A percentile compares a stretch with the other conserved stretches of the same genome.
Evolutionary conservation across 2,329 filamentous ascomycete species (phyloP).

Genomic region (Eutypa lata): DNA sequence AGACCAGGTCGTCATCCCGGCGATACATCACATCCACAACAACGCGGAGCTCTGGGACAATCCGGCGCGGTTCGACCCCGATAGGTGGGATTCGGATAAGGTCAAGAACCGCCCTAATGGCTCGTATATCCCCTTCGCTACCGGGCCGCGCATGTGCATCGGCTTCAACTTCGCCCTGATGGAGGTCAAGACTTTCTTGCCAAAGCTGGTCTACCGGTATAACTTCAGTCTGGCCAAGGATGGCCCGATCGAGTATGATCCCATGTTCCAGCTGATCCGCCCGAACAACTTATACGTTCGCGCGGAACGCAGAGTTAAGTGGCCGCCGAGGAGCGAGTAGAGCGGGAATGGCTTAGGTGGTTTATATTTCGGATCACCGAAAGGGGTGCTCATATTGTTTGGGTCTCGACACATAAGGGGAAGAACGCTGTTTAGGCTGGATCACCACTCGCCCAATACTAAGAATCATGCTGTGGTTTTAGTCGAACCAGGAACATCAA

Average conservation of each 20-base stretch:
- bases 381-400: too few species aligned
- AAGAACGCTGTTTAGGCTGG: too few species aligned
- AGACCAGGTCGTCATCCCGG: slow-evolving; percentile 50
- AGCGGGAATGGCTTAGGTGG: not conserved
- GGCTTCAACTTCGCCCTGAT: slow-evolving; percentile 63
- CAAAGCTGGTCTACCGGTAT: slow-evolving; percentile 58
- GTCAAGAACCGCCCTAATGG: slow-evolving; percentile 50
- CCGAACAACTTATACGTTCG: slow-evolving; percentile 53
- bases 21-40: slow-evolving; percentile 49
- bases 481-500: too few species aligned
- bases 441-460: too few species aligned
- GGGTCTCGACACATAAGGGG: too few species aligned
- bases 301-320: slow-evolving; percentile 46
- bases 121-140: slow-evolving; percentile 57
- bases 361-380: too few species aligned
- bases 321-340: slow-evolving; percentile 33
- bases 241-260: slow-evolving; percentile 54
- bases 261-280: slow-evolving; percentile 56
- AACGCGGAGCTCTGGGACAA: slow-evolving; percentile 57
- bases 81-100: slow-evolving; percentile 54
- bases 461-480: too few species aligned
- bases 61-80: slow-evolving; percentile 54
- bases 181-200: slow-evolving; percentile 58
- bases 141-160: slow-evolving; percentile 56
- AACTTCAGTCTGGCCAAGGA: slow-evolving; percentile 50